A percentile compares a stretch with the other conserved stretches of the same genome.
Evolutionary conservation across 2,329 filamentous ascomycete genomes (phyloP).

Genomic region (Stachybotrys chlorohalonatus): DNA sequence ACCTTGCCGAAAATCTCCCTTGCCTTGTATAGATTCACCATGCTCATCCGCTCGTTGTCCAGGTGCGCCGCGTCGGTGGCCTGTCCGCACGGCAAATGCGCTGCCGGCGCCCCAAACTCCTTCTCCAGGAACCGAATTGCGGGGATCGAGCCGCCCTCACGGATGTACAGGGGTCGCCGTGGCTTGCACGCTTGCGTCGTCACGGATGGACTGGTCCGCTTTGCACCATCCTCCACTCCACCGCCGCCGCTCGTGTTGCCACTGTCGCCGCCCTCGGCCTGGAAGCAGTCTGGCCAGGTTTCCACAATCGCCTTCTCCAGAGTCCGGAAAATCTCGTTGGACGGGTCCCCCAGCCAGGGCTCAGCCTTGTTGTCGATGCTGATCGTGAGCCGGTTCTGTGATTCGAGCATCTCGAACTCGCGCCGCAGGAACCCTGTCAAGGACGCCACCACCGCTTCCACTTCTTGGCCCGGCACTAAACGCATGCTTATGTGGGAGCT

Average conservation of each 20-base stretch:
- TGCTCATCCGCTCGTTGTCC: conserved; percentile 85
- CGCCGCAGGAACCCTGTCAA: conserved; percentile 59
- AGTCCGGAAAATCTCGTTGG: conserved; percentile 83
- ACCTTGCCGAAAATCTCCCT: conserved; percentile 85
- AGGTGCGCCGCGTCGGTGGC: conserved; percentile 90
- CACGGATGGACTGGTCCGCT: conserved; percentile 6
- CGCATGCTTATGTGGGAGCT: conserved; percentile 84
- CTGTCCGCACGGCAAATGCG: conserved; percentile 88
- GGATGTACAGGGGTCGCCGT: conserved; percentile 76
- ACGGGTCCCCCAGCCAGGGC: conserved; percentile 89
- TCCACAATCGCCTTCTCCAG: conserved; percentile 77
- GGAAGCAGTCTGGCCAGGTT: conserved; percentile 62
- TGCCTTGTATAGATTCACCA: conserved; percentile 84
- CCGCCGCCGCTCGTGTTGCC: conserved; percentile 4
- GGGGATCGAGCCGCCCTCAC: conserved; percentile 91
- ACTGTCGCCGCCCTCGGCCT: conserved; percentile 1
- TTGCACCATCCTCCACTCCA: conserved; percentile 1
- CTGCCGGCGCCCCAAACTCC: conserved; percentile 82
- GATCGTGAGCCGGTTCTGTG: conserved; percentile 71
- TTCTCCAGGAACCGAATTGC: conserved; percentile 92
- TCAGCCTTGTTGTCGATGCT: conserved; percentile 90
- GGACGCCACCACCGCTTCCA: conserved; percentile 61
- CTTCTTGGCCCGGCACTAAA: conserved; percentile 86
- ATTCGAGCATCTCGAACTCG: conserved; percentile 66
- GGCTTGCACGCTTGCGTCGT: conserved; percentile 16